Conservation (phyloP, 2,329 filamentous ascomycete genomes). For the Diplodia corticola region DNA sequence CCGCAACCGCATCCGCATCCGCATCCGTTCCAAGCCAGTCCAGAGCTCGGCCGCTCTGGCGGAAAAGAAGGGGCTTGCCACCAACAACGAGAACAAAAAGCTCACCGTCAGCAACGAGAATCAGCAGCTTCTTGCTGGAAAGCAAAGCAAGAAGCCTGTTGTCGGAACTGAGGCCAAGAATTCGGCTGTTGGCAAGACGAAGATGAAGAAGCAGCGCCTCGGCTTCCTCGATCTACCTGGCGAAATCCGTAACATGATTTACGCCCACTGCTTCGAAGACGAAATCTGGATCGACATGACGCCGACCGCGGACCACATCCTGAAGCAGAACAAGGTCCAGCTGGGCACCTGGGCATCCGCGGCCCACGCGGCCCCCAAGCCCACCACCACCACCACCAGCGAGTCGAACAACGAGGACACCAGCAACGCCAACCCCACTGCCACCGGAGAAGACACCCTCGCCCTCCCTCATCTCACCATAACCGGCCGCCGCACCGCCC, state of each 20-base stretch:
- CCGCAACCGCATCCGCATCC: background rate
- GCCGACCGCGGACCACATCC: constrained; percentile 24
- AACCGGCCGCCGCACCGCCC: background rate
- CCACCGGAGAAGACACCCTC: background rate
- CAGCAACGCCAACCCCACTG: background rate
- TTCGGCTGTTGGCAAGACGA: background rate
- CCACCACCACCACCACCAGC: background rate
- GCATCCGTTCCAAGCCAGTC: background rate
- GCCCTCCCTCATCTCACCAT: background rate
- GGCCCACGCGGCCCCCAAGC: background rate
- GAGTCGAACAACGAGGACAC: background rate
- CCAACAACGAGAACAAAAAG: no score
- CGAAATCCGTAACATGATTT: constrained; percentile 54
- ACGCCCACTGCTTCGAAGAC: constrained; percentile 39
- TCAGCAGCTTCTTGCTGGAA: no score
- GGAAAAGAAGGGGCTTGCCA: no score
- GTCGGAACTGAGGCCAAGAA: background rate
- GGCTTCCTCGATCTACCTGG: constrained; percentile 45
- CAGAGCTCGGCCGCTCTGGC: no score
- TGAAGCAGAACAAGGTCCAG: constrained; percentile 9
- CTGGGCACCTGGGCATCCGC: background rate
- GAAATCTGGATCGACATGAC: constrained; percentile 33
- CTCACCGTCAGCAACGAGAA: no score
- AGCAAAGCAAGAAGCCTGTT: background rate
- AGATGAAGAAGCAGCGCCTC: constrained; percentile 4